Percentiles rank a stretch among this genome's conserved stretches.
Conservation (phyloP, 1,284 basidiomycete genomes). For the Fomes fomentarius region DNA sequence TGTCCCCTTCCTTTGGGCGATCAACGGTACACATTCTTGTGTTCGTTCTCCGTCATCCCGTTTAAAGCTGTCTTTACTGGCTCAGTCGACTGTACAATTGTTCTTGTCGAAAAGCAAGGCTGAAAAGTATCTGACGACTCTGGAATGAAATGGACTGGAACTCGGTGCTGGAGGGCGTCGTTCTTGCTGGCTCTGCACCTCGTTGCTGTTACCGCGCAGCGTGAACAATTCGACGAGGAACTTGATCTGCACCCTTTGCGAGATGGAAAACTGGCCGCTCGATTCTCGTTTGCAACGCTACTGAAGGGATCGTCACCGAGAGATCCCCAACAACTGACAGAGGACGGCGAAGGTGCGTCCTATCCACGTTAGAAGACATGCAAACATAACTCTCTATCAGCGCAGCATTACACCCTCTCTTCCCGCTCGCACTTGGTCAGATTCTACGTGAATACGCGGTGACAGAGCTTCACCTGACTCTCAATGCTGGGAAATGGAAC, state of each 20-base stretch:
- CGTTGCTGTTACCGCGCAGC: slow-evolving; percentile 3
- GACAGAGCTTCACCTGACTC: slow-evolving; percentile 83
- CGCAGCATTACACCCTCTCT: slow-evolving; percentile 83
- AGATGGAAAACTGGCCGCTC: slow-evolving; percentile 84
- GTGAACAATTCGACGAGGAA: slow-evolving; percentile 68
- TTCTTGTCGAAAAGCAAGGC: no score
- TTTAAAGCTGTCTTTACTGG: no score
- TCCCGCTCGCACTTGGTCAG: slow-evolving; percentile 86
- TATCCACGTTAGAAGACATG: no score
- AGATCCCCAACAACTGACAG: slow-evolving; percentile 51
- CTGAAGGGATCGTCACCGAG: slow-evolving; percentile 57
- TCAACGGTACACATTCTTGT: no score
- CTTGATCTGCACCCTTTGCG: slow-evolving; percentile 75
- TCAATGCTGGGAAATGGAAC: slow-evolving; percentile 92
- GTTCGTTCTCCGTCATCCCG: no score
- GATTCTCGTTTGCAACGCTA: slow-evolving; percentile 83
- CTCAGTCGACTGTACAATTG: no score
- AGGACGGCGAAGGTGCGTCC: slow-evolving; percentile 56
- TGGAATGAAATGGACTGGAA: slow-evolving; percentile 5
- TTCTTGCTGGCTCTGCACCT: slow-evolving; percentile 14
- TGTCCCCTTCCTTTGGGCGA: no score
- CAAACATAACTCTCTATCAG: no score
- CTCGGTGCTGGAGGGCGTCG: slow-evolving; percentile 6
- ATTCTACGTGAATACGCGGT: slow-evolving; percentile 86
- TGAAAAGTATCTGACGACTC: no score